These are phyloP conservation scores for Lodderomyces metapsilosis DNA, from an alignment of 1,139 yeast species.

Conservation along the genomic window DNA sequence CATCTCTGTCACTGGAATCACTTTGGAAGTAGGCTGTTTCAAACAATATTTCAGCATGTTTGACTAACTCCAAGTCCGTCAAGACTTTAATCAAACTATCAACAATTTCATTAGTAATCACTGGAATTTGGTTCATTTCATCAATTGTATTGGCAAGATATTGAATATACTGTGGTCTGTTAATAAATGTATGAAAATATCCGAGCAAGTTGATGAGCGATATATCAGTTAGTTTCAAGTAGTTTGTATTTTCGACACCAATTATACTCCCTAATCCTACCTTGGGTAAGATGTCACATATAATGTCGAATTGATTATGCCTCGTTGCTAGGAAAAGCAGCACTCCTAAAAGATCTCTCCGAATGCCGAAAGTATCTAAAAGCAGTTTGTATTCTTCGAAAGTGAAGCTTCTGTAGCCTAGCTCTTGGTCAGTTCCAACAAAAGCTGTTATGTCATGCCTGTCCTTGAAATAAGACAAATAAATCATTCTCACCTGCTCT, in stretches of 20 bases:
- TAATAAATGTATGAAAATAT: slow-evolving; percentile 13
- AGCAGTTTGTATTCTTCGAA: slow-evolving; percentile 20
- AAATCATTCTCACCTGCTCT: slow-evolving; percentile 32
- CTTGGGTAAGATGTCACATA: slow-evolving; percentile 15
- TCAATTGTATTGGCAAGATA: slow-evolving; percentile 10
- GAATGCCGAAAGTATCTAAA: slow-evolving; percentile 8
- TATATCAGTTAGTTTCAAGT: slow-evolving; percentile 10
- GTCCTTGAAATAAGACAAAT: slow-evolving; percentile 33
- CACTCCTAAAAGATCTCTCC: slow-evolving; percentile 9
- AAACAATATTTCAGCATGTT: slow-evolving; percentile 13
- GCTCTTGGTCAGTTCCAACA: slow-evolving; percentile 10
- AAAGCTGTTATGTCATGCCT: slow-evolving; percentile 16
- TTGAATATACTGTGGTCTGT: slow-evolving; percentile 8
- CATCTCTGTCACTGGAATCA: slow-evolving; percentile 20
- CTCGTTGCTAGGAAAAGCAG: slow-evolving; percentile 28
- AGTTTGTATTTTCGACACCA: not conserved
- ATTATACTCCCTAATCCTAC: slow-evolving; percentile 11
- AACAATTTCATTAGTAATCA: slow-evolving; percentile 8
- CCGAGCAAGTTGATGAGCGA: slow-evolving; percentile 16
- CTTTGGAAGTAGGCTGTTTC: slow-evolving; percentile 9
- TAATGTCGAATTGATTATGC: slow-evolving; percentile 19
- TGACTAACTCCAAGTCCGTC: slow-evolving; percentile 9
- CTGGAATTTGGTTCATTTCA: slow-evolving; percentile 6
- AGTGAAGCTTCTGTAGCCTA: slow-evolving; percentile 19
- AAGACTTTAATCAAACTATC: slow-evolving; percentile 12